Percentiles rank a stretch among this genome's conserved stretches.
Evolutionary conservation across 805 yeast species (phyloP).

Genomic region (Pichia exigua): DNA sequence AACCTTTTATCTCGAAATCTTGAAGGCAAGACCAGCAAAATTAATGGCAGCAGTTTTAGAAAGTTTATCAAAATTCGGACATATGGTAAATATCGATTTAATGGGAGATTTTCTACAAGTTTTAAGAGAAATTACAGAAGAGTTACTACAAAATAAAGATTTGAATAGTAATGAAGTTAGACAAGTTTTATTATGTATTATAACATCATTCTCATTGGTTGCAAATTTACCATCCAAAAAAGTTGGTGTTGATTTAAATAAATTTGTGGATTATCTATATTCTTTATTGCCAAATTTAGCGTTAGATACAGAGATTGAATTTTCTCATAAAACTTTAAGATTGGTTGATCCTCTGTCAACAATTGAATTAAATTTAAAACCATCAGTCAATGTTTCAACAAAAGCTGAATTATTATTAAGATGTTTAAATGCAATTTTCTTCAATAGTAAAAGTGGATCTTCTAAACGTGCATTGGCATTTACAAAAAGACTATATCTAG

Average conservation of each 20-base stretch:
- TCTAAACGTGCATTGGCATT: slow-evolving; percentile 68
- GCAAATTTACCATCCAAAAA: slow-evolving; percentile 66
- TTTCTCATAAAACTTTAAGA: slow-evolving; percentile 73
- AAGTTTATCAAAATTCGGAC: slow-evolving; percentile 86
- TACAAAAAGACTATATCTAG: slow-evolving; percentile 67
- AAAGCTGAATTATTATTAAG: slow-evolving; percentile 76
- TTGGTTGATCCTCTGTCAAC: slow-evolving; percentile 66
- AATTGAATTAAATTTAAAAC: slow-evolving; percentile 34
- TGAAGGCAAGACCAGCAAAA: slow-evolving; percentile 53
- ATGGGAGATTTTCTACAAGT: slow-evolving; percentile 91
- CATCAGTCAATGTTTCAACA: slow-evolving; percentile 80
- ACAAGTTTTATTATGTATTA: slow-evolving; percentile 72
- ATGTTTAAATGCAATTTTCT: slow-evolving; percentile 74
- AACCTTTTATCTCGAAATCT: slow-evolving; percentile 66
- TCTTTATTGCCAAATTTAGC: slow-evolving; percentile 58
- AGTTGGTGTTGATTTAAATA: slow-evolving; percentile 72
- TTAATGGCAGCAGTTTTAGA: slow-evolving; percentile 84
- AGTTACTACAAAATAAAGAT: slow-evolving; percentile 35
- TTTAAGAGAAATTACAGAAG: slow-evolving; percentile 67
- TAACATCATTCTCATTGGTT: slow-evolving; percentile 82
- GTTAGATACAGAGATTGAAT: slow-evolving; percentile 77
- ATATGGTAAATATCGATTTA: slow-evolving; percentile 84
- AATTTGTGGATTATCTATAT: slow-evolving; percentile 72
- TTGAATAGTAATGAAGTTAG: slow-evolving; percentile 47
- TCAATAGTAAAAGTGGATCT: slow-evolving; percentile 64